These are phyloP conservation scores for Ceratobasidium sp. DNA, from an alignment of 1,284 basidiomycete genomes.

Conservation along the genomic window DNA sequence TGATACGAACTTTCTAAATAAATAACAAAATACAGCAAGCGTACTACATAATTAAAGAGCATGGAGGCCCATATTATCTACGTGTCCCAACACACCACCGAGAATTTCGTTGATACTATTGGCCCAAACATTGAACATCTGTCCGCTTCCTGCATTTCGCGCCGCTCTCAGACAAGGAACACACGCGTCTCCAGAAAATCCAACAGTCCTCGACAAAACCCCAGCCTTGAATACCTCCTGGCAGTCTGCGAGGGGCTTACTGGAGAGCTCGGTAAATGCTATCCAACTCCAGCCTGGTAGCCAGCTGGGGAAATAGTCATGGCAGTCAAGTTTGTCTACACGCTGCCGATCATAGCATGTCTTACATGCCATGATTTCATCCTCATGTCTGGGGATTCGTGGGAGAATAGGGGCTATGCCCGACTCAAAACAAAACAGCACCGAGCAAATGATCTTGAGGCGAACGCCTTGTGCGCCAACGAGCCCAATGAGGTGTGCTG, in stretches of 20 bases:
- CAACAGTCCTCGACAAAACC: neutral
- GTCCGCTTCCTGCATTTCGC: neutral
- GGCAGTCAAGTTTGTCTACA: neutral
- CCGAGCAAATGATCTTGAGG: neutral
- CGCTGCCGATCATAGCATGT: neutral
- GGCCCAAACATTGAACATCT: slow-evolving; percentile 3
- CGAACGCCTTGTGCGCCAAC: slow-evolving; percentile 16
- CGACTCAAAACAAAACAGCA: neutral
- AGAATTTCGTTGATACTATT: neutral
- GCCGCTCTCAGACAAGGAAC: neutral
- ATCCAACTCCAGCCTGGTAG: neutral
- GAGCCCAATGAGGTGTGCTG: slow-evolving; percentile 4
- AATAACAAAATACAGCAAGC: neutral
- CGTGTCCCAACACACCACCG: neutral
- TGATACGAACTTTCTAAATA: neutral
- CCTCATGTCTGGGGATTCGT: neutral
- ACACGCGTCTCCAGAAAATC: neutral
- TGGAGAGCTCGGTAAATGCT: neutral
- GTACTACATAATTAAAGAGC: neutral
- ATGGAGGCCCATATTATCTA: neutral
- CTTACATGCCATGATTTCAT: neutral
- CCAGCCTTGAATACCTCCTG: neutral
- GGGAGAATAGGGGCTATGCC: neutral
- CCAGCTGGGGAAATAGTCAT: neutral
- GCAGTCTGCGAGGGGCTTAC: slow-evolving; percentile 4